Base-by-base conservation (phyloP, 2,329 filamentous ascomycete species). In the Remersonia thermophila region DNA sequence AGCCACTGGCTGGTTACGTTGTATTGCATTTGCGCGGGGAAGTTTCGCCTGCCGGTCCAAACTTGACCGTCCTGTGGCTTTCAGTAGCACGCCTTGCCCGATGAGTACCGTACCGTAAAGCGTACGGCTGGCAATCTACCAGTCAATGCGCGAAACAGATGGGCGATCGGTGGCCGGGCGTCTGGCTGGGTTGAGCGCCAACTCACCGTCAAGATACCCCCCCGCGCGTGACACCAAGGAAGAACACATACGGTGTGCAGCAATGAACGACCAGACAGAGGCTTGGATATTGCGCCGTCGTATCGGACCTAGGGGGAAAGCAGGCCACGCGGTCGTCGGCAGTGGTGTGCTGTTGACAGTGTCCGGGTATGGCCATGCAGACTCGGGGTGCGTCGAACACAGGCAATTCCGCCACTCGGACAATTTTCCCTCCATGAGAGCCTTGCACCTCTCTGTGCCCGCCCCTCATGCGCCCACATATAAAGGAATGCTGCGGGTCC, bases 351-450 rank as follows among this genome's bases (percentile, higher is more conserved):
- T 25, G 15, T 16, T 28, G 36, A 38, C 27, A 18, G 11, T 23
- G 33, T 38, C 45, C 42, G 40, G 39, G 47, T 46, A n/a, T n/a
- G n/a, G n/a, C 35, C 38, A 32, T 44, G 45, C 40, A 28, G 30
- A 38, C 36, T 33, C 30, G 17, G 23, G 31, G n/a, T 25, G 15
- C 7, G 31, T 25, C 35, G 35, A 29, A 32, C n/a, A 6, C 30
- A 27, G n/a, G 29, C 27, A 12, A 4, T 25, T 38, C 30, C 7
- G 23, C 41, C 40, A 42, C 32, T 48, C 46, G 47, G 44, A 36
- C 32, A 44, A 27, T 48, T 46, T 40, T 30, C 29, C 31, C 17
- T 33, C 15, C n/a, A 15, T 37, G 34, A 23, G 26, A 30, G 13
- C 14, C 30, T 18, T 40, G 20, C 5, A 23, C 20, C 20, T 23